Percentiles rank a stretch among this genome's conserved stretches.
These are phyloP conservation scores for Plantago major DNA, from an alignment of 257 asterid species.

Conservation along the genomic window DNA sequence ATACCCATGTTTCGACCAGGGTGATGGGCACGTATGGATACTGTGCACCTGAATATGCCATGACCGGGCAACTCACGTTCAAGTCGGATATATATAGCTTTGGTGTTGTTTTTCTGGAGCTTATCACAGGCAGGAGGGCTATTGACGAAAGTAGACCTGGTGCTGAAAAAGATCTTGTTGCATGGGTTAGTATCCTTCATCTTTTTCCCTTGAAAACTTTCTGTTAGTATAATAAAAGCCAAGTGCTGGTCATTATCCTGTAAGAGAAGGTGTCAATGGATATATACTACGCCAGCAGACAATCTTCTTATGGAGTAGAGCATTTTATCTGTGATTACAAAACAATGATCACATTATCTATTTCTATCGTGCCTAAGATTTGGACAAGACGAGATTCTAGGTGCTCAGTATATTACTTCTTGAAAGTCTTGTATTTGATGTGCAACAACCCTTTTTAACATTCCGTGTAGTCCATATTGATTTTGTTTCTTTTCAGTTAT, in stretches of 20 bases:
- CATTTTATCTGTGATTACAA: neutral
- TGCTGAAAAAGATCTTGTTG: constrained; percentile 49
- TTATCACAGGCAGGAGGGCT: constrained; percentile 75
- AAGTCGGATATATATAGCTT: constrained; percentile 82
- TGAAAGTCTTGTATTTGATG: constrained; percentile 4
- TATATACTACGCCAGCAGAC: neutral
- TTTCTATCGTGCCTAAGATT: neutral
- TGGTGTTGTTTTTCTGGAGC: constrained; percentile 82
- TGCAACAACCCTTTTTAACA: constrained; percentile 2
- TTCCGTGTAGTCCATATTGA: neutral
- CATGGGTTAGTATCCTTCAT: constrained; percentile 48
- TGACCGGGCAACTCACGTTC: constrained; percentile 79
- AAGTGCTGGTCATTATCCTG: neutral
- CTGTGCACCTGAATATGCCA: constrained; percentile 85
- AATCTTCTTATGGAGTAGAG: neutral
- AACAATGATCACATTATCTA: neutral
- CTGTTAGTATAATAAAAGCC: neutral
- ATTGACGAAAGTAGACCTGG: constrained; percentile 41
- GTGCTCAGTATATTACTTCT: neutral
- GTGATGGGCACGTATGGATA: constrained; percentile 95
- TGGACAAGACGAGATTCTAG: neutral
- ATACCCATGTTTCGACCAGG: constrained; percentile 78
- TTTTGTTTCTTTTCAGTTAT: constrained; percentile 2
- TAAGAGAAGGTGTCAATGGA: neutral
- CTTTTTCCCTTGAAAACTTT: neutral